Percentiles rank a stretch among this genome's conserved stretches.
These are phyloP conservation scores for Epichloe scottii DNA, from an alignment of 2,329 filamentous ascomycete genomes.

Conservation along the genomic window DNA sequence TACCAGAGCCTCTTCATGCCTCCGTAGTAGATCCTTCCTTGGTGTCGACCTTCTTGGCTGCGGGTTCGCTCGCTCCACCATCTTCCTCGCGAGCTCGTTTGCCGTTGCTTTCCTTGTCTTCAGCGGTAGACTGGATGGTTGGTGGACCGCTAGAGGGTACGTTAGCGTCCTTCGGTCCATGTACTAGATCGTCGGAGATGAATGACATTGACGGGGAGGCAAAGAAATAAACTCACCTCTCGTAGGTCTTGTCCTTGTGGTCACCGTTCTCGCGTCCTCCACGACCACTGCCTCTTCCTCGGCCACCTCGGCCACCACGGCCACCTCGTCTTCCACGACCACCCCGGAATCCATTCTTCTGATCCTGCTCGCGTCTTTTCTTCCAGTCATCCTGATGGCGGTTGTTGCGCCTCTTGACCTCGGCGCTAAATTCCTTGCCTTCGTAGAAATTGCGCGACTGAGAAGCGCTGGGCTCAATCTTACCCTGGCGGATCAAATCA, in stretches of 20 bases:
- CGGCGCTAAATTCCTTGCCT: constrained; percentile 26
- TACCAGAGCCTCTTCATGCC: background rate
- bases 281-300: constrained; percentile 29
- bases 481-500: constrained; percentile 57
- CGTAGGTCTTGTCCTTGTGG: constrained; percentile 16
- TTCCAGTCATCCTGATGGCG: constrained; percentile 49
- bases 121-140: constrained; percentile 33
- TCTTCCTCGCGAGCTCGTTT: constrained; percentile 47
- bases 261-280: constrained; percentile 17
- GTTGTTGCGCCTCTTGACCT: constrained; percentile 20
- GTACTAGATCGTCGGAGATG: background rate
- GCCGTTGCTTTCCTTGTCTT: constrained; percentile 25
- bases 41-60: constrained; percentile 50
- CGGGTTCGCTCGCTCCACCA: constrained; percentile 27
- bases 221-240: constrained; percentile 17
- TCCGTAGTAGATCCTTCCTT: constrained; percentile 25
- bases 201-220: background rate
- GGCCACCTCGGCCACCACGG: constrained; percentile 29
- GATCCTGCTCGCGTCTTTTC: constrained; percentile 48
- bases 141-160: constrained; percentile 14
- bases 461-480: constrained; percentile 44
- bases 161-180: constrained; percentile 7
- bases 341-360: constrained; percentile 44
- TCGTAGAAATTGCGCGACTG: constrained; percentile 35
- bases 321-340: constrained; percentile 31